phyloP scores from a whole-genome alignment of 768 basidiomycete species.

The Lyophyllum decastes region DNA sequence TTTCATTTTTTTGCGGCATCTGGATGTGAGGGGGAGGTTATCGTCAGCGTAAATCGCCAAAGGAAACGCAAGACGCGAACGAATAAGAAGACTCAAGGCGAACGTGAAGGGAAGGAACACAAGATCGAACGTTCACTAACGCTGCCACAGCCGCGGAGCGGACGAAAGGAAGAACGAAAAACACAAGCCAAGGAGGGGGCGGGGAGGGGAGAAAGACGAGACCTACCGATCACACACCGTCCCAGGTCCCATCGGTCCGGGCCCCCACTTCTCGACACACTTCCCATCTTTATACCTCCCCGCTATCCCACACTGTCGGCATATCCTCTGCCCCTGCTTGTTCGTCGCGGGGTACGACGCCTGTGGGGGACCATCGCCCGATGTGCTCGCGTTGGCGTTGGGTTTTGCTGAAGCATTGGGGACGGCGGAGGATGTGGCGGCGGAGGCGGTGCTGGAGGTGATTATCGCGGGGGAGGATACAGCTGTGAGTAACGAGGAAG shows the following conservation, averaged over 20 bases:
- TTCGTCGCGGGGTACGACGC: constrained; percentile 49
- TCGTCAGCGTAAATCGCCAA: neutral
- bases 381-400: no score
- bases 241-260: constrained; percentile 80
- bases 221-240: constrained; percentile 79
- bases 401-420: no score
- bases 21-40: constrained; percentile 18
- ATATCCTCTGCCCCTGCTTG: constrained; percentile 70
- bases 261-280: constrained; percentile 88
- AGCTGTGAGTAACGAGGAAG: neutral
- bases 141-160: no score
- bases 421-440: neutral
- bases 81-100: no score
- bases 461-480: neutral
- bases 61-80: no score
- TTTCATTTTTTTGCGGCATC: constrained; percentile 87
- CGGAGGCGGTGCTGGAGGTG: neutral
- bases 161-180: no score
- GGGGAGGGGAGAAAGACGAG: no score
- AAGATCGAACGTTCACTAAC: no score
- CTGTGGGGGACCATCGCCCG: constrained; percentile 15
- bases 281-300: constrained; percentile 84
- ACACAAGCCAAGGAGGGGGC: no score
- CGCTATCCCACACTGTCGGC: constrained; percentile 71
- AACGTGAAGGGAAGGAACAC: no score